Percentiles rank a stretch among this genome's conserved stretches.
Evolutionary conservation across 306 rosid species (phyloP).

Genomic region (Potentilla sterilis): DNA sequence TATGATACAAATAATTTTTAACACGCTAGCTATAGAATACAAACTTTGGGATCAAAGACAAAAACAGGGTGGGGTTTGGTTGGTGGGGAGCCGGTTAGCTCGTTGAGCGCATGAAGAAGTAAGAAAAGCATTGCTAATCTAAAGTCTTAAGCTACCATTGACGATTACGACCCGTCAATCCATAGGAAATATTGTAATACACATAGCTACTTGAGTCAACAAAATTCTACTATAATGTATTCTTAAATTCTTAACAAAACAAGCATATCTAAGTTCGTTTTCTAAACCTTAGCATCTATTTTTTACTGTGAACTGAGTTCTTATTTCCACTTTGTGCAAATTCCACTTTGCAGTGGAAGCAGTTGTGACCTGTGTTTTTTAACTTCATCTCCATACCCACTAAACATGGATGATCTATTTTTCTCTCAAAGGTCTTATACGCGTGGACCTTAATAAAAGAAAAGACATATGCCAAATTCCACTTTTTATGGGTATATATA

Average conservation of each 20-base stretch:
- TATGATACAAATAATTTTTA: neutral
- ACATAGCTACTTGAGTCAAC: neutral
- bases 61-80: constrained; percentile 47
- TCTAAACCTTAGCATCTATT: neutral
- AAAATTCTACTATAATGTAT: neutral
- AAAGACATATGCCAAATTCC: constrained; percentile 10
- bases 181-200: neutral
- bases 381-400: constrained; percentile 10
- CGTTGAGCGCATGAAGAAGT: constrained; percentile 43
- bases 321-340: constrained; percentile 33
- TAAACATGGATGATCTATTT: neutral
- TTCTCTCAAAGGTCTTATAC: constrained; percentile 41
- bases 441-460: constrained; percentile 71
- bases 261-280: neutral
- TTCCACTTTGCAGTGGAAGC: constrained; percentile 69
- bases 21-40: no score
- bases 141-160: constrained; percentile 41
- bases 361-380: constrained; percentile 50
- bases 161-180: constrained; percentile 16
- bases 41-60: neutral
- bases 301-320: constrained; percentile 26
- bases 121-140: constrained; percentile 27
- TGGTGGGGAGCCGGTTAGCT: constrained; percentile 66
- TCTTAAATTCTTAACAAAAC: neutral
- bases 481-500: constrained; percentile 27